These are phyloP conservation scores for Neobulgaria alba DNA, from an alignment of 2,329 filamentous ascomycete species.

Conservation along the genomic window DNA sequence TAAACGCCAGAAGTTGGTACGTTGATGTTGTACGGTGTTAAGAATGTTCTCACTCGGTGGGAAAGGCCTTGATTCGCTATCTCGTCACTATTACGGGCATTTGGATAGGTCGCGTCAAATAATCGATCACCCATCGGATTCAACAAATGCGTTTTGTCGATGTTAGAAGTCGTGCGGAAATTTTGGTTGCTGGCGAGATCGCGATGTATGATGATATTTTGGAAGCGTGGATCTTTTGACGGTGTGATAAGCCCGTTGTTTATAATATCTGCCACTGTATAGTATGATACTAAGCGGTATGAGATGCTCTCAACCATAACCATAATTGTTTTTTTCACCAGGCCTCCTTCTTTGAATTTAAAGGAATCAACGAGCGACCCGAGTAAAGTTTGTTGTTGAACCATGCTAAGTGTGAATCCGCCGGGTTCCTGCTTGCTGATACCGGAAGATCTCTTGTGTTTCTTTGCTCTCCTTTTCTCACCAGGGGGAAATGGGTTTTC, in stretches of 20 bases:
- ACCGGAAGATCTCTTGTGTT: slow-evolving; percentile 42
- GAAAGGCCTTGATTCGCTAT: slow-evolving; percentile 26
- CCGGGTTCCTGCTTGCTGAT: slow-evolving; percentile 23
- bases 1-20: slow-evolving; percentile 11
- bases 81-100: slow-evolving; percentile 22
- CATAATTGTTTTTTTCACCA: slow-evolving; percentile 91
- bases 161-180: slow-evolving; percentile 56
- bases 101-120: slow-evolving; percentile 19
- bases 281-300: slow-evolving; percentile 86
- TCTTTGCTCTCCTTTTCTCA: slow-evolving; percentile 78
- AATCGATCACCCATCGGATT: slow-evolving; percentile 23
- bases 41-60: slow-evolving; percentile 22
- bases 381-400: slow-evolving; percentile 40
- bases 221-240: slow-evolving; percentile 41
- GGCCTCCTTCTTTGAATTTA: slow-evolving; percentile 70
- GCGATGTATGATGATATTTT: slow-evolving; percentile 42
- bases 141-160: slow-evolving; percentile 47
- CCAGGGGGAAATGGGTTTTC: slow-evolving; percentile 83
- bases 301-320: slow-evolving; percentile 64
- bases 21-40: slow-evolving; percentile 22
- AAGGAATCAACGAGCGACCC: slow-evolving; percentile 88
- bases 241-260: slow-evolving; percentile 47
- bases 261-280: slow-evolving; percentile 72
- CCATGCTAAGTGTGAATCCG: slow-evolving; percentile 20
- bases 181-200: slow-evolving; percentile 55